A percentile compares a stretch with the other conserved stretches of the same genome.
Conservation (phyloP, 2,329 filamentous ascomycete species). For the Tolypocladium endophyticum region DNA sequence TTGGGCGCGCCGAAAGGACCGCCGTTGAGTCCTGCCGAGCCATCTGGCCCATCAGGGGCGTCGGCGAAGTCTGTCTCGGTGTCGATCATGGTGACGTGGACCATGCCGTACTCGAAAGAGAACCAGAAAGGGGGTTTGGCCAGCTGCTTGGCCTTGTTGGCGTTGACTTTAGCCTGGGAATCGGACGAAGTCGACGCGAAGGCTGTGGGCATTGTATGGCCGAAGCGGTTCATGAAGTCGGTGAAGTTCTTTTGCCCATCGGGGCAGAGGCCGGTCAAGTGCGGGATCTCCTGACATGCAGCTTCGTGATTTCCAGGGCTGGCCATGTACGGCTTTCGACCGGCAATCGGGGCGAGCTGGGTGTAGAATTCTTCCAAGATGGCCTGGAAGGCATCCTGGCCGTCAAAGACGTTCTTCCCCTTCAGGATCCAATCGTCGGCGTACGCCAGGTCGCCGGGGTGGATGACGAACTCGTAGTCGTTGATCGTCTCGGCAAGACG, state of each 20-base stretch:
- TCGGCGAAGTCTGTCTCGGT: conserved; percentile 16
- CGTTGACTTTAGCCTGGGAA: conserved; percentile 27
- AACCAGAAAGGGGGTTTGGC: conserved; percentile 13
- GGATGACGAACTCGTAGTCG: conserved; percentile 44
- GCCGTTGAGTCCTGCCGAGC: conserved; percentile 21
- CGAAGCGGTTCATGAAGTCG: conserved; percentile 46
- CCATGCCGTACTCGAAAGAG: conserved; percentile 18
- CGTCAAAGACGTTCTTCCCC: conserved; percentile 33
- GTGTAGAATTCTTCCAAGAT: conserved; percentile 46
- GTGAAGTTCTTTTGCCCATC: conserved; percentile 50
- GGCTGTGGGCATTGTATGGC: conserved; percentile 36
- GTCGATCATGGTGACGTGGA: conserved; percentile 22
- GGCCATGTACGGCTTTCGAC: conserved; percentile 38
- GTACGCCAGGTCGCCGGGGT: conserved; percentile 46
- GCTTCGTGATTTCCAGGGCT: conserved; percentile 47
- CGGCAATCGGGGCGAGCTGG: conserved; percentile 29
- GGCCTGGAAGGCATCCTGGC: conserved; percentile 40
- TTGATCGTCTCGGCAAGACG: conserved; percentile 39
- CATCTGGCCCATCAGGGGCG: conserved; percentile 17
- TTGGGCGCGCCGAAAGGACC: conserved; percentile 37
- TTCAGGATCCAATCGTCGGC: conserved; percentile 46
- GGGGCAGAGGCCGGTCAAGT: conserved; percentile 28
- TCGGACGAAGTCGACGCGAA: conserved; percentile 38
- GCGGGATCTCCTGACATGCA: conserved; percentile 33
- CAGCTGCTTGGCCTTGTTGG: conserved; percentile 31